A percentile compares a stretch with the other conserved stretches of the same genome.
Conservation (phyloP, 208 protist genomes). For the Strigomonas oncopelti region DNA sequence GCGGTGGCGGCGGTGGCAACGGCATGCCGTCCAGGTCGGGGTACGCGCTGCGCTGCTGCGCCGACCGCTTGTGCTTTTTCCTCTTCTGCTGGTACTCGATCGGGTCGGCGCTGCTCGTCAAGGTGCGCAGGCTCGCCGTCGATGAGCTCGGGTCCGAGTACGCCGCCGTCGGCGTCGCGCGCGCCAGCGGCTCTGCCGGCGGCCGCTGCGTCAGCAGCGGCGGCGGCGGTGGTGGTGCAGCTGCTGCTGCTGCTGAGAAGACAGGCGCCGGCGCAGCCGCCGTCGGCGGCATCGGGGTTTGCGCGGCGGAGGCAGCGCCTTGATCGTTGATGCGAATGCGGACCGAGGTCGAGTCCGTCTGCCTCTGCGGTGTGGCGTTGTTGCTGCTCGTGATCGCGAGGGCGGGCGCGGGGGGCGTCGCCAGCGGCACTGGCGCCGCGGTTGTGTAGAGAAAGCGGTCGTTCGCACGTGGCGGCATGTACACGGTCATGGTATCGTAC, state of each 20-base stretch:
- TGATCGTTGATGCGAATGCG: conserved; percentile 49
- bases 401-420: background rate
- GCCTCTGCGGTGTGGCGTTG: conserved; percentile 1
- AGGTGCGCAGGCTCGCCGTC: background rate
- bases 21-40: conserved; percentile 13
- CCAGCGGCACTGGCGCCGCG: background rate
- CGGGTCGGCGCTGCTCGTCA: background rate
- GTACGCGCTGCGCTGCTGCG: conserved; percentile 8
- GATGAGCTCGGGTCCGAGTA: conserved; percentile 6
- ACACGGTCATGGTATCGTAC: conserved; percentile 18
- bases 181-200: background rate
- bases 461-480: conserved; percentile 71
- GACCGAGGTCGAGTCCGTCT: conserved; percentile 16
- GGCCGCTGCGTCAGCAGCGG: conserved; percentile 17
- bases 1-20: background rate
- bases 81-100: conserved; percentile 8
- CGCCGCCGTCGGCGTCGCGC: conserved; percentile 2
- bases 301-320: background rate
- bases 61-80: background rate
- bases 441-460: conserved; percentile 60
- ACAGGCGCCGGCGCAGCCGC: background rate
- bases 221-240: background rate
- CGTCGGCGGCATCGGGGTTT: background rate
- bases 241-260: too few relatives aligned
- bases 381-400: background rate